Conservation (phyloP, 2,329 filamentous ascomycete species). For the Colletotrichum gloeosporioides region DNA sequence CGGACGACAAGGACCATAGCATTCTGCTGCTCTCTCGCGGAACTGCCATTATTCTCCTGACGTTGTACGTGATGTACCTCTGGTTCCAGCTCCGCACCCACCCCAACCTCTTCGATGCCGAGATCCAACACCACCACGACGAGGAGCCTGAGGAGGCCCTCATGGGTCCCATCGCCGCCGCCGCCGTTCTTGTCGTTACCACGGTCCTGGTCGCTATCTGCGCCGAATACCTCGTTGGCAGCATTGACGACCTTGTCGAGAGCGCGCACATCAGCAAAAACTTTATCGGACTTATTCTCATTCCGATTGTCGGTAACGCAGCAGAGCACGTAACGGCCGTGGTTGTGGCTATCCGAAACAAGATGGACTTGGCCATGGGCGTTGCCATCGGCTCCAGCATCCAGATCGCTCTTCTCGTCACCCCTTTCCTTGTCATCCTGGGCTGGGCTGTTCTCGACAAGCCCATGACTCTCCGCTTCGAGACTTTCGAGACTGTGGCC, state of each 20-base stretch:
- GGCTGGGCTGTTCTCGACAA: conserved; percentile 77
- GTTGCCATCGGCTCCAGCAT: conserved; percentile 84
- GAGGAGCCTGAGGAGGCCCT: conserved; percentile 50
- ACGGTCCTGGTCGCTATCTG: conserved; percentile 76
- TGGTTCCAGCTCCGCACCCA: conserved; percentile 81
- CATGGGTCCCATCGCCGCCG: conserved; percentile 69
- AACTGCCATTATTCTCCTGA: conserved; percentile 75
- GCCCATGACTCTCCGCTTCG: conserved; percentile 81
- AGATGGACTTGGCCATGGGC: conserved; percentile 76
- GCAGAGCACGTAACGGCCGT: conserved; percentile 84
- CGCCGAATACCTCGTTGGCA: conserved; percentile 79
- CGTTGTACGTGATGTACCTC: conserved; percentile 79
- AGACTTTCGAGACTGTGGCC: conserved; percentile 79
- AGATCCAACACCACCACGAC: conserved; percentile 36
- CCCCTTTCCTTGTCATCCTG: conserved; percentile 79
- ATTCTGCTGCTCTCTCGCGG: conserved; percentile 77
- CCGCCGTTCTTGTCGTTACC: conserved; percentile 69
- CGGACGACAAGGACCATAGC: conserved; percentile 53
- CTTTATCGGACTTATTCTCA: conserved; percentile 80
- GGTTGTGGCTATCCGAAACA: conserved; percentile 79
- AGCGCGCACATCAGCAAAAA: conserved; percentile 77
- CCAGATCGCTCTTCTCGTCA: conserved; percentile 83
- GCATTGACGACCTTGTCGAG: conserved; percentile 75
- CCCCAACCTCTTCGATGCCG: conserved; percentile 71
- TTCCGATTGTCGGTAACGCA: conserved; percentile 81